phyloP scores from a whole-genome alignment of 1,284 basidiomycete genomes.

The Marasmius fiardii region DNA sequence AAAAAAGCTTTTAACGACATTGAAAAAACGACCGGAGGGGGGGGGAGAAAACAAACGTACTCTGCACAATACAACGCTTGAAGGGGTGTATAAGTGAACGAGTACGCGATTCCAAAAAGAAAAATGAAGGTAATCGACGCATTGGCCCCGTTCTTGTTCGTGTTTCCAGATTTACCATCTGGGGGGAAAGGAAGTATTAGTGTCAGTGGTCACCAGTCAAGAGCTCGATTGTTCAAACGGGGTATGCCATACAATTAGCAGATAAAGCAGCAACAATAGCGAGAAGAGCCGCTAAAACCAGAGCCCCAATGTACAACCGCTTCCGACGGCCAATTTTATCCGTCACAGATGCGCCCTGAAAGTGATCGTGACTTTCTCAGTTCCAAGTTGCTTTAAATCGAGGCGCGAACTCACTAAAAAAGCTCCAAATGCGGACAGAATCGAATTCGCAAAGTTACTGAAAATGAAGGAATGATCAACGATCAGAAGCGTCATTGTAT shows the following conservation, averaged over 20 bases:
- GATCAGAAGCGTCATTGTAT: background rate
- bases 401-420: slow-evolving; percentile 18
- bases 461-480: background rate
- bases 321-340: slow-evolving; percentile 23
- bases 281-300: slow-evolving; percentile 21
- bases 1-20: background rate
- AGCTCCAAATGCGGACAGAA: slow-evolving; percentile 25
- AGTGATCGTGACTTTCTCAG: background rate
- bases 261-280: slow-evolving; percentile 22
- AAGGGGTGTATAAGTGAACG: slow-evolving; percentile 25
- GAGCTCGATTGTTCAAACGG: background rate
- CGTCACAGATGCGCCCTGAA: slow-evolving; percentile 21
- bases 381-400: too few species aligned
- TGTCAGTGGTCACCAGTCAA: too few species aligned
- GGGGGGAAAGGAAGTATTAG: too few species aligned
- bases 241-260: slow-evolving; percentile 17
- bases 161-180: slow-evolving; percentile 22
- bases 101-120: slow-evolving; percentile 24
- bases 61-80: slow-evolving; percentile 27
- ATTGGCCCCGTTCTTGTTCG: slow-evolving; percentile 21
- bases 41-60: too few species aligned
- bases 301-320: slow-evolving; percentile 23
- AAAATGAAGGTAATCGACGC: slow-evolving; percentile 26
- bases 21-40: too few species aligned
- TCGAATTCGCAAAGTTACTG: slow-evolving; percentile 27